phyloP scores from a whole-genome alignment of 1,284 basidiomycete genomes.

The Ganoderma lingzhi region DNA sequence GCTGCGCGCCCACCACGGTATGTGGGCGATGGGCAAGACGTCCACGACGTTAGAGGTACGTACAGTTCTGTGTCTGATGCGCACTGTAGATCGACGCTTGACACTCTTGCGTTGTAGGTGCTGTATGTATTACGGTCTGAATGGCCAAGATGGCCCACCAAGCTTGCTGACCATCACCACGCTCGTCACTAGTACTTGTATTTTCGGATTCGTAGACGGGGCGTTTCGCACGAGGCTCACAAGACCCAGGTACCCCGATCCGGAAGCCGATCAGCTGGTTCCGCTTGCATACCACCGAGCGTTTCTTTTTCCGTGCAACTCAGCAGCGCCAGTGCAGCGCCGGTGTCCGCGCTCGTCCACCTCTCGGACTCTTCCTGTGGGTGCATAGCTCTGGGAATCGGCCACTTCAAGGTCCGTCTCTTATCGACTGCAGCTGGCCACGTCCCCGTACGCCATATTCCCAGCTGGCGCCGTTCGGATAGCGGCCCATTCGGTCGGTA shows the following conservation, averaged over 20 bases:
- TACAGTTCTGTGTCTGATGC: conserved; percentile 9
- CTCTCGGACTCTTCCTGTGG: conserved; percentile 27
- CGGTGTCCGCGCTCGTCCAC: conserved; percentile 13
- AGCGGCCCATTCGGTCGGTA: conserved; percentile 34
- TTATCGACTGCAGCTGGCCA: conserved; percentile 28
- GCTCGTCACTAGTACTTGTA: not conserved
- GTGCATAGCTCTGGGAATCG: conserved; percentile 26
- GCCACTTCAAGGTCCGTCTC: conserved; percentile 30
- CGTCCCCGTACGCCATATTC: conserved; percentile 25
- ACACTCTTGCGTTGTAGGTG: conserved; percentile 6
- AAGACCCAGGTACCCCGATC: conserved; percentile 32
- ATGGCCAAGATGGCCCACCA: conserved; percentile 5
- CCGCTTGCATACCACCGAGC: conserved; percentile 21
- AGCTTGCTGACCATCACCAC: conserved; percentile 16
- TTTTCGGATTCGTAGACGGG: conserved; percentile 9
- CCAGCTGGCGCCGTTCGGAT: conserved; percentile 32
- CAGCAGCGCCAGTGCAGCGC: conserved; percentile 26
- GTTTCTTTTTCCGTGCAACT: conserved; percentile 24
- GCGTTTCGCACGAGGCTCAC: conserved; percentile 26
- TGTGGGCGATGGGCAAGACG: not conserved
- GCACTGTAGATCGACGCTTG: not conserved
- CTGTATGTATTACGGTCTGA: conserved; percentile 16
- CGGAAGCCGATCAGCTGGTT: conserved; percentile 32
- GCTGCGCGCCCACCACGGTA: conserved; percentile 12
- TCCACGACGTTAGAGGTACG: conserved; percentile 9